Conservation (phyloP, 2,329 filamentous ascomycete species). For the Achaetomium macrosporum region DNA sequence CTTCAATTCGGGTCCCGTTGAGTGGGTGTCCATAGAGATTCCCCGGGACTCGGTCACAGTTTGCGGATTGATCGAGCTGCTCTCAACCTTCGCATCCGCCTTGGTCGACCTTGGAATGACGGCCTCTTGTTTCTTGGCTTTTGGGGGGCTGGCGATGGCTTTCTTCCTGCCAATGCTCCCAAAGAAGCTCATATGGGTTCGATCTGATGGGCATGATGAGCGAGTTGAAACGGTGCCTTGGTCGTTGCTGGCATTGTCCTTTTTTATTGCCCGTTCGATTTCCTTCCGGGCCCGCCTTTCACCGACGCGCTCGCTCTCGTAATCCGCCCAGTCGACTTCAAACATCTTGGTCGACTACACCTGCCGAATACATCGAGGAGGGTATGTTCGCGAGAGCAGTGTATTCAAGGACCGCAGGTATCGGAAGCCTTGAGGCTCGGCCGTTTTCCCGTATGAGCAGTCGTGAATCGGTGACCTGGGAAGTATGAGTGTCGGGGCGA, state of each 20-base stretch:
- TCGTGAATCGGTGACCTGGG: no score
- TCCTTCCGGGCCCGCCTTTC: constrained; percentile 48
- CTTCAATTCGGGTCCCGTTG: background rate
- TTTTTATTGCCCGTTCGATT: constrained; percentile 31
- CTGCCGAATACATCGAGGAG: background rate
- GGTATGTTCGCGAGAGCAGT: background rate
- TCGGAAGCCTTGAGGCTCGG: background rate
- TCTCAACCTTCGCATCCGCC: background rate
- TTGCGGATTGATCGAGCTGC: background rate
- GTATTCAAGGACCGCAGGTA: background rate
- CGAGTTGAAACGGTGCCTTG: constrained; percentile 37
- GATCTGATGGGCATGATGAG: constrained; percentile 38
- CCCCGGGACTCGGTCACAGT: background rate
- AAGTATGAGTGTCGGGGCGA: no score
- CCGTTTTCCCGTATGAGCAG: no score
- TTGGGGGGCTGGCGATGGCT: constrained; percentile 17
- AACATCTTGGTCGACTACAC: constrained; percentile 41
- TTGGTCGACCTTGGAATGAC: background rate
- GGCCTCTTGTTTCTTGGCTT: constrained; percentile 14
- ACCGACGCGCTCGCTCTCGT: constrained; percentile 46
- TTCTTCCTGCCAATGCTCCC: constrained; percentile 36
- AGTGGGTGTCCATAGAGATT: background rate
- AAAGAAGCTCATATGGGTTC: constrained; percentile 41
- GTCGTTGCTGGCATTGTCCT: constrained; percentile 22
- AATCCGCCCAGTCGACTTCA: constrained; percentile 54